Percentiles rank a stretch among this genome's conserved stretches.
phyloP scores from a whole-genome alignment of 169 alveolate species.

The Eimeria maxima region DNA sequence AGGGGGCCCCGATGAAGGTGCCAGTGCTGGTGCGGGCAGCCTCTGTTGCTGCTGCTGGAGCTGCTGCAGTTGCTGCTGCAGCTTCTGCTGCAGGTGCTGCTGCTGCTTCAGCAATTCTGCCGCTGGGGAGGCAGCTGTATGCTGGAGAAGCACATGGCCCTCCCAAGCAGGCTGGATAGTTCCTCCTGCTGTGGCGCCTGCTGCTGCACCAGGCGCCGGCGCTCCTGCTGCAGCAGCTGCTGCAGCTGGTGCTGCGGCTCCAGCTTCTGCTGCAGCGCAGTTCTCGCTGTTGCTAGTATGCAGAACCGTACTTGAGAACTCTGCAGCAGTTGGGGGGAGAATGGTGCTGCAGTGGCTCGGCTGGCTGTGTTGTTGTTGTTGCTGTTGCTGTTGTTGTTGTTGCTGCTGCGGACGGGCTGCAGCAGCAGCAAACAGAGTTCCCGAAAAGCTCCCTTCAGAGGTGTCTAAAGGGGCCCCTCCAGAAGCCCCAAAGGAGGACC shows the following conservation, averaged over 20 bases:
- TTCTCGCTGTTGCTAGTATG: neutral
- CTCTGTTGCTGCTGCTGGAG: neutral
- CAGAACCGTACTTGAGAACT: neutral
- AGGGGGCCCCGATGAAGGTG: neutral
- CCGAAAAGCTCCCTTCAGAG: neutral
- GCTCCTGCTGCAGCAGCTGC: neutral
- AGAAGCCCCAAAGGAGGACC: neutral
- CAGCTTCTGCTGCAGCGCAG: conserved; percentile 8
- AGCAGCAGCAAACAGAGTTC: neutral
- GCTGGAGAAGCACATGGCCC: neutral
- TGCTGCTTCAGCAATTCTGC: neutral
- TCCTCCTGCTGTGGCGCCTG: neutral
- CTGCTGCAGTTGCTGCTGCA: neutral
- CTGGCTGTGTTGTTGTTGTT: neutral
- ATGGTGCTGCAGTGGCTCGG: neutral
- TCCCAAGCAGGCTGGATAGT: neutral
- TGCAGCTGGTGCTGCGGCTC: neutral
- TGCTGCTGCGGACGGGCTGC: too few species aligned
- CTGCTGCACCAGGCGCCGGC: too few species aligned
- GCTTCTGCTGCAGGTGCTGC: neutral
- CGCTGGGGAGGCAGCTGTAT: neutral
- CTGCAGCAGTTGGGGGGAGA: neutral
- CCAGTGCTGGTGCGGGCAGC: neutral
- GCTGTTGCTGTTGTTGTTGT: neutral
- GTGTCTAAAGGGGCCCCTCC: neutral